phyloP scores from a whole-genome alignment of 108 stramenopile species.

The Cyclotella cryptica region DNA sequence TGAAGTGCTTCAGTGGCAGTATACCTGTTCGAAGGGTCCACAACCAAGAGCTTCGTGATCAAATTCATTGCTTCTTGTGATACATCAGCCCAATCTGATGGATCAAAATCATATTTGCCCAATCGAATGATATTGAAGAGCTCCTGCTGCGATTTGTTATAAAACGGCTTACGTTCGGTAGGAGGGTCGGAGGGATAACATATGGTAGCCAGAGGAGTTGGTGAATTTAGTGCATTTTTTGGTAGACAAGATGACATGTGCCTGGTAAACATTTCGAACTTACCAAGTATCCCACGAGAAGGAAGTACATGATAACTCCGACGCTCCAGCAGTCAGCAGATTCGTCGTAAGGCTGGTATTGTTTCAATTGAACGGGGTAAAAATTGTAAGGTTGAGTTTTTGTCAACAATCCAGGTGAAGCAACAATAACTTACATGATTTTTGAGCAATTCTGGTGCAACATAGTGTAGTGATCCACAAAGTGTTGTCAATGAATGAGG shows the following conservation, averaged over 20 bases:
- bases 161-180: slow-evolving; percentile 27
- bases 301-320: slow-evolving; percentile 91
- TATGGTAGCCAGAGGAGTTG: background rate
- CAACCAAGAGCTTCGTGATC: slow-evolving; percentile 52
- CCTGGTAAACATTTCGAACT: background rate
- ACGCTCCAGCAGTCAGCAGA: slow-evolving; percentile 94
- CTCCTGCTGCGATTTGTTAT: slow-evolving; percentile 41
- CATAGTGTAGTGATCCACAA: slow-evolving; percentile 86
- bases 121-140: slow-evolving; percentile 41
- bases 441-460: slow-evolving; percentile 78
- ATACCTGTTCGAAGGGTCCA: slow-evolving; percentile 53
- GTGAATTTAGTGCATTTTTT: background rate
- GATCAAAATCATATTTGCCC: slow-evolving; percentile 48
- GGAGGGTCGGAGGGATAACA: too few species aligned
- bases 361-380: background rate
- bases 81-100: slow-evolving; percentile 48
- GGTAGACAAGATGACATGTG: background rate
- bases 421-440: slow-evolving; percentile 31
- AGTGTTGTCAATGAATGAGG: slow-evolving; percentile 84
- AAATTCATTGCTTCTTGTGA: slow-evolving; percentile 58
- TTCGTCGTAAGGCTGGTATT: slow-evolving; percentile 67
- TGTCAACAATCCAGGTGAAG: background rate
- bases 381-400: background rate
- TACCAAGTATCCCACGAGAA: slow-evolving; percentile 83
- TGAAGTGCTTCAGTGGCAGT: slow-evolving; percentile 50